Conservation (phyloP, 345 rosid genomes). For the Eucalyptus microcorys region DNA sequence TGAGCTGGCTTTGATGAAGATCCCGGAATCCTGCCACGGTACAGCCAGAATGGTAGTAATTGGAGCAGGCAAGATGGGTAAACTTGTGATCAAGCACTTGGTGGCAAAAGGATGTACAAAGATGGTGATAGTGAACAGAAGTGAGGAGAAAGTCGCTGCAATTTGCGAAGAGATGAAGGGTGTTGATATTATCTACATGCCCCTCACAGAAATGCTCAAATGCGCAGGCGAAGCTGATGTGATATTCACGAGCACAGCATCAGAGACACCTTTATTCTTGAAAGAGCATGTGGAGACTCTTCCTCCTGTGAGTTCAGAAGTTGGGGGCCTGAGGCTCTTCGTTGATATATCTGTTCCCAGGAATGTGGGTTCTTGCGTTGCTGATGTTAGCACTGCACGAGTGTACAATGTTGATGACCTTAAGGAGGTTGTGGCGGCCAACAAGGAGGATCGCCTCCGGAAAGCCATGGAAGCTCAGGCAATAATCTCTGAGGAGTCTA, state of each 20-base stretch:
- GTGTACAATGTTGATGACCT: constrained; percentile 43
- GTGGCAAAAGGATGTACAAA: constrained; percentile 38
- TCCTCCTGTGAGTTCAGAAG: constrained; percentile 17
- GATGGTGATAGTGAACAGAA: constrained; percentile 32
- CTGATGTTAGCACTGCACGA: constrained; percentile 8
- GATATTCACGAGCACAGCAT: constrained; percentile 33
- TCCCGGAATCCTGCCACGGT: constrained; percentile 13
- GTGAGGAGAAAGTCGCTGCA: constrained; percentile 21
- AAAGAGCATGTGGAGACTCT: constrained; percentile 21
- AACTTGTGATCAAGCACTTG: constrained; percentile 43
- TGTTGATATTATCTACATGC: constrained; percentile 23
- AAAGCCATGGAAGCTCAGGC: constrained; percentile 39
- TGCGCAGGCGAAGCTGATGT: constrained; percentile 34
- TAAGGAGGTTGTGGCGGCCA: constrained; percentile 43
- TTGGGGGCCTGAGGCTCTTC: constrained; percentile 23
- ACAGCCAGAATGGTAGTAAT: constrained; percentile 30
- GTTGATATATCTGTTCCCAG: constrained; percentile 35
- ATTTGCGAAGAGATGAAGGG: constrained; percentile 22
- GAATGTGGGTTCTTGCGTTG: constrained; percentile 31
- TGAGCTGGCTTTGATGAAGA: constrained; percentile 35
- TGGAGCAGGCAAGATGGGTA: constrained; percentile 49
- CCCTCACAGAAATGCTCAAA: constrained; percentile 20
- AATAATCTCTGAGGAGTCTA: constrained; percentile 27
- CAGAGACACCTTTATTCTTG: constrained; percentile 20
- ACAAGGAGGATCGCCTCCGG: constrained; percentile 33